Evolutionary conservation across 495 filamentous ascomycete genomes (phyloP).

Genomic region (Penicillium arizonense): DNA sequence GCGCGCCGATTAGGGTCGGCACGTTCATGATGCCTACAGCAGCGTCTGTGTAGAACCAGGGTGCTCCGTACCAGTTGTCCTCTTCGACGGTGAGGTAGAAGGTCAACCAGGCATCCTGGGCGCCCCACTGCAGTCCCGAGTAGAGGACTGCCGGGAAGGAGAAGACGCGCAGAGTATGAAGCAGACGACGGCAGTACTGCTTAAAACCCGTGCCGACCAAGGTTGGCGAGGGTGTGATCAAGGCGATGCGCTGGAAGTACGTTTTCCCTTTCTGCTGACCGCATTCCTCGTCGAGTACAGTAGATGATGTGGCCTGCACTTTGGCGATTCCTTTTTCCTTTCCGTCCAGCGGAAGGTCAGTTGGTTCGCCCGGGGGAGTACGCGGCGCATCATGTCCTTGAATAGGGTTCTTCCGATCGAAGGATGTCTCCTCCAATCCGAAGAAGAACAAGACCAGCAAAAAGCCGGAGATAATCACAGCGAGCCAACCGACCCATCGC

Average conservation of each 20-base stretch:
- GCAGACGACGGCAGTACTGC: conserved; percentile 23
- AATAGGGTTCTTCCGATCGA: conserved; percentile 20
- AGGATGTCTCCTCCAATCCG: conserved; percentile 25
- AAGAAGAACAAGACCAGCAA: conserved; percentile 24
- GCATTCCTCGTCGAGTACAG: conserved; percentile 8
- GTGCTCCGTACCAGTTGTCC: conserved; percentile 28
- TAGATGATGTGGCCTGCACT: not conserved
- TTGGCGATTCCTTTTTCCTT: conserved; percentile 1
- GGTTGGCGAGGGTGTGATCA: conserved; percentile 27
- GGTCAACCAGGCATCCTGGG: conserved; percentile 37
- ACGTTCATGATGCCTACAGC: conserved; percentile 36
- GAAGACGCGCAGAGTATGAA: conserved; percentile 30
- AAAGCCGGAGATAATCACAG: conserved; percentile 25
- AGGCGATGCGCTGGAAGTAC: conserved; percentile 27
- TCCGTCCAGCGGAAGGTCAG: not conserved
- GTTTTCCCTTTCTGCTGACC: conserved; percentile 17
- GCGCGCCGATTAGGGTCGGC: conserved; percentile 31
- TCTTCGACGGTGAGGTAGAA: conserved; percentile 38
- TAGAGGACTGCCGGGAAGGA: conserved; percentile 33
- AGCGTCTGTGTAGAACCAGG: conserved; percentile 31
- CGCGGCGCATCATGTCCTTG: conserved; percentile 6
- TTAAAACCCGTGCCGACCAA: conserved; percentile 26
- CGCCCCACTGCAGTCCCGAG: conserved; percentile 35
- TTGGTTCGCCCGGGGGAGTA: not conserved
- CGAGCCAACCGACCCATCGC: conserved; percentile 34